Evolutionary conservation across 2,329 filamentous ascomycete species (phyloP), one percentile per base, ranked within the genome.

Genomic region (Curvularia eragrostidis): DNA sequence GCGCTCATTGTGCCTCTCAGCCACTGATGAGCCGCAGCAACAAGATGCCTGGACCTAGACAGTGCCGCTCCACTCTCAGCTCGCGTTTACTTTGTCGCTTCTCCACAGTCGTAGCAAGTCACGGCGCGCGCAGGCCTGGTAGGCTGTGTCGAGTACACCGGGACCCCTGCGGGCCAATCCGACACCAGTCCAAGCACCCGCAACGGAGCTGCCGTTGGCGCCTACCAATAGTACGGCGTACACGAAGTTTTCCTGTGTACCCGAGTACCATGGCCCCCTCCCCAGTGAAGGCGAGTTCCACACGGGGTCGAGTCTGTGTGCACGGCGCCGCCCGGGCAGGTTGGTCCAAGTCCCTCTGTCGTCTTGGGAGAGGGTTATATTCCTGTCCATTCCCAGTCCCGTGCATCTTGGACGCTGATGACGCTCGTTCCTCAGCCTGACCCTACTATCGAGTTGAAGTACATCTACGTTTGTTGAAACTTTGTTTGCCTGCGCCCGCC

Each of bases 141-240:
- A 61, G 61, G 63, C 52, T 62, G 59, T 58, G 54, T 61, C 24
- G 44, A 61, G 49, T 42, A 59, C 66, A 68, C 68, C 60, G 62
- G 63, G 66, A 63, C 62, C 67, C 64, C 61, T 66, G 62, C 58
- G 49, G 53, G 64, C 58, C 56, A 61, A 64, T 61, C 67, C 66
- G 68, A 59, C 64, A 61, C 58, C 57, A 66, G 67, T 64, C 69
- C 39, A 42, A 71, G 65, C 72, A 67, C 66, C 68, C 62, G 69
- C 62, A 48, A 54, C 64, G 63, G 66, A 62, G 64, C 61, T 64
- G 60, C 59, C 55, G 59, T 64, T 62, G 50, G 48, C 62, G 56
- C 64, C 62, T 64, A 62, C 71, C 69, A 73, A 60, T 70, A 55
- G 60, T 63, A 61, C 65, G 46, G 62, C 63, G 41, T 53, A 63